A percentile compares a stretch with the other conserved stretches of the same genome.
These are phyloP conservation scores for Herpetomonas samuelpessoai DNA, from an alignment of 208 protist species.

Conservation along the genomic window DNA sequence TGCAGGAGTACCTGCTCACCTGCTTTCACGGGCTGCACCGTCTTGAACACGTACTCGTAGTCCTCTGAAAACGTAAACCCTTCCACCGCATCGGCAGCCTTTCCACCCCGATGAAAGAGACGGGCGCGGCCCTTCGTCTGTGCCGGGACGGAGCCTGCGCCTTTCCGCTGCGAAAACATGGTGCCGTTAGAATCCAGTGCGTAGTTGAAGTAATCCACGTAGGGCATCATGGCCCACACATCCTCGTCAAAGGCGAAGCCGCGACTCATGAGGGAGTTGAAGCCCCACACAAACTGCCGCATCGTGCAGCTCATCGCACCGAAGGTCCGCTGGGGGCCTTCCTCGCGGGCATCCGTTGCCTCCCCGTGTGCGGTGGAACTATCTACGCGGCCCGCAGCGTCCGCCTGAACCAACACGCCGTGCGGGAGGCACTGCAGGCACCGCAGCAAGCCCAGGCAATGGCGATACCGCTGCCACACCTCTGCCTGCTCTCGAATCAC, in stretches of 20 bases:
- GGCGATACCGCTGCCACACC: slow-evolving; percentile 30
- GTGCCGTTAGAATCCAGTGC: slow-evolving; percentile 59
- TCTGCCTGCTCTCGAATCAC: slow-evolving; percentile 38
- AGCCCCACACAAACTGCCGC: slow-evolving; percentile 73
- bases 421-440: slow-evolving; percentile 18
- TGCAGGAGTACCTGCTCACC: slow-evolving; percentile 76
- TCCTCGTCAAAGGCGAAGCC: slow-evolving; percentile 79
- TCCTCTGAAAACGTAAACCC: slow-evolving; percentile 19
- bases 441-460: slow-evolving; percentile 32
- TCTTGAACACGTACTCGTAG: slow-evolving; percentile 59
- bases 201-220: slow-evolving; percentile 93
- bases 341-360: neutral
- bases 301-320: slow-evolving; percentile 32
- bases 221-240: slow-evolving; percentile 91
- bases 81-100: slow-evolving; percentile 8
- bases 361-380: too few species aligned
- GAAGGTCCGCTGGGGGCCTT: too few species aligned
- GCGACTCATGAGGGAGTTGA: slow-evolving; percentile 86
- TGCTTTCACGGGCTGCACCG: slow-evolving; percentile 20
- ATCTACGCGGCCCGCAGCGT: neutral
- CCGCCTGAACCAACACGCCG: neutral
- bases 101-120: neutral
- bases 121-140: slow-evolving; percentile 10
- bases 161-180: slow-evolving; percentile 34
- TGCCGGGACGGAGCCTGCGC: neutral